A percentile compares a stretch with the other conserved stretches of the same genome.
Evolutionary conservation across 495 filamentous ascomycete species (phyloP).

Genomic region (Penicillium soppii): DNA sequence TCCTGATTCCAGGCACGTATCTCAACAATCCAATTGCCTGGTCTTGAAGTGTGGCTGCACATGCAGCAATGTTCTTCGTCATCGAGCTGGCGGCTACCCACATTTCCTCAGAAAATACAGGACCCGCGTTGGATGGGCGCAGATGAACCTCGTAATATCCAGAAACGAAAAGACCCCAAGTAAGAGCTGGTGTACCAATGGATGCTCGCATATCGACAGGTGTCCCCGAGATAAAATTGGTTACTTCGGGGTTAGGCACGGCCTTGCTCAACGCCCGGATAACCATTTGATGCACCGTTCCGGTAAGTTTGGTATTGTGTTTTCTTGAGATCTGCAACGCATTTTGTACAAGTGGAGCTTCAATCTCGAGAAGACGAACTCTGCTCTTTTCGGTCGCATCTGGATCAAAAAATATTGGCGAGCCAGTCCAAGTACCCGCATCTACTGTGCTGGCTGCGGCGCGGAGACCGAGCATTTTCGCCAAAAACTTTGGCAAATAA

Average conservation of each 20-base stretch:
- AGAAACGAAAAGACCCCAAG: conserved; percentile 22
- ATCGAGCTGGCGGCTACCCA: conserved; percentile 20
- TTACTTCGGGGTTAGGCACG: conserved; percentile 8
- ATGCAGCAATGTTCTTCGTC: conserved; percentile 19
- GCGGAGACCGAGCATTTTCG: conserved; percentile 14
- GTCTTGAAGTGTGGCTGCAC: conserved; percentile 17
- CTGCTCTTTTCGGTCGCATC: not conserved
- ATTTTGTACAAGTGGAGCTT: conserved; percentile 13
- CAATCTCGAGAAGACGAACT: conserved; percentile 20
- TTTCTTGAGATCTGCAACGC: conserved; percentile 10
- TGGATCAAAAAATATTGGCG: conserved; percentile 19
- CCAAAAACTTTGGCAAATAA: conserved; percentile 14
- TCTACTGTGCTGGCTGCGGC: conserved; percentile 18
- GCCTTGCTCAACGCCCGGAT: conserved; percentile 21
- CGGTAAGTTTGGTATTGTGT: conserved; percentile 23
- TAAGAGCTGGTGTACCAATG: conserved; percentile 10
- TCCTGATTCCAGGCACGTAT: conserved; percentile 21
- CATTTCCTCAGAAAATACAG: conserved; percentile 15
- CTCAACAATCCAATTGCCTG: conserved; percentile 25
- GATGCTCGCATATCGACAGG: conserved; percentile 26
- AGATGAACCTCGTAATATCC: conserved; percentile 14
- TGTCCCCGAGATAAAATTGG: conserved; percentile 22
- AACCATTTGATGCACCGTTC: conserved; percentile 20
- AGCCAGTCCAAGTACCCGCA: conserved; percentile 22
- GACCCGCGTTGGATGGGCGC: not conserved